A percentile compares a stretch with the other conserved stretches of the same genome.
Evolutionary conservation across 164 flowering plant species (phyloP).

Genomic region (Vitis rupestris): DNA sequence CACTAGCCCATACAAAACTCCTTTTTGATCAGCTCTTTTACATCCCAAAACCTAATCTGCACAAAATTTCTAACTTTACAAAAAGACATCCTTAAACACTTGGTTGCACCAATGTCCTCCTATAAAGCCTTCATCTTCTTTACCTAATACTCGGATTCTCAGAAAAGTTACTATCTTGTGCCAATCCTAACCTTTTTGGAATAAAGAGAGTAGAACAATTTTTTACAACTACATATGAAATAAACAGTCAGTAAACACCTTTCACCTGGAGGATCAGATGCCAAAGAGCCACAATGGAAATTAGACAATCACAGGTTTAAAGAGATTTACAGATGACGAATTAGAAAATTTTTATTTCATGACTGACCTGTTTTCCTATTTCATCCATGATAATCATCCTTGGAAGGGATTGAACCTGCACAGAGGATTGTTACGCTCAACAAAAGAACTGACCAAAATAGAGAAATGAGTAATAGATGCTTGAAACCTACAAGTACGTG

Average conservation of each 20-base stretch:
- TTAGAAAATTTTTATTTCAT: not conserved
- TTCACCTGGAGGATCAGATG: not conserved
- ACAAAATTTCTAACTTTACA: too few relatives aligned
- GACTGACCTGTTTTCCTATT: slow-evolving; percentile 88
- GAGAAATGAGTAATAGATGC: not conserved
- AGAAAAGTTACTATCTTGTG: too few relatives aligned
- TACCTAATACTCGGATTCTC: too few relatives aligned
- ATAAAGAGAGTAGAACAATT: not conserved
- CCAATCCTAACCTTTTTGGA: too few relatives aligned
- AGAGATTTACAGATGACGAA: not conserved
- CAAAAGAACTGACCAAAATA: slow-evolving; percentile 2
- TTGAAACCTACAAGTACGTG: not conserved
- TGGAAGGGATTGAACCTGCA: slow-evolving; percentile 94
- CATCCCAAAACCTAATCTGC: too few relatives aligned
- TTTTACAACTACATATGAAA: not conserved
- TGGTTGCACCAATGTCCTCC: too few relatives aligned
- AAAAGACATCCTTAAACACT: too few relatives aligned
- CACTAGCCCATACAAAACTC: too few relatives aligned
- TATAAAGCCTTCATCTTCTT: too few relatives aligned
- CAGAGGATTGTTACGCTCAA: slow-evolving; percentile 6
- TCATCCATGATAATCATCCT: slow-evolving; percentile 97
- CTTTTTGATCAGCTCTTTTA: too few relatives aligned
- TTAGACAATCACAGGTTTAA: not conserved
- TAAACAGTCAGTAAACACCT: not conserved
- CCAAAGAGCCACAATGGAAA: not conserved